Base-by-base conservation (phyloP, 2,329 filamentous ascomycete genomes). In the Pseudogymnoascus sp. region DNA sequence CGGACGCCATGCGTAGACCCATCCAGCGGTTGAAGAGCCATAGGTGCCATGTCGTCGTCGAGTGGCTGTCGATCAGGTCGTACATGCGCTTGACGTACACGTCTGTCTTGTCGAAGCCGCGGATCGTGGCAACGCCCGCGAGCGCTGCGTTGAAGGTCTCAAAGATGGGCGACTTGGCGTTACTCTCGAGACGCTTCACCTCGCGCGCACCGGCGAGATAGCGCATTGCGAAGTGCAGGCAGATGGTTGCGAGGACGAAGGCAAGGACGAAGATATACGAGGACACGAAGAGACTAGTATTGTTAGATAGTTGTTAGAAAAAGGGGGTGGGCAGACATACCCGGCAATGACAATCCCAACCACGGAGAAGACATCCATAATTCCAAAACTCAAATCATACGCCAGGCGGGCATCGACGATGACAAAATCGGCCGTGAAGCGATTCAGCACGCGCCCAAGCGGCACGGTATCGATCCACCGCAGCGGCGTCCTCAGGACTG, bases 401-500 rank as follows among this genome's bases (percentile, higher is more conserved):
- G 86, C 83, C 60, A 92, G 77, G 37, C 83, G 80, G 6, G 83
- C 86, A 74, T 93, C 90, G 59, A 93, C 83, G 42, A 86, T 81
- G 68, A 87, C 85, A 73, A 93, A 92, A 74, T 93, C 90, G 2
- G 87, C 80, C 0, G 89, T 91, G 72, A 93, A 91, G 1, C 90
- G 82, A 75, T 93, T 93, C 19, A 93, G 78, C 38, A 93, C 84
- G 53, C 90, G 83, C 1, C 90, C 90, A 1, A 91, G 79, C 0
- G 90, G 90, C 0, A 91, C 87, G 0, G 89, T 93, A 71, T 93
- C 90, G 38, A 93, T 80, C 88, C 89, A 92, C 65, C 89, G 80
- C n/a, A 93, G 78, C 1, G 88, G 89, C 5, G 89, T 86, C 17
- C 88, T 83, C 3, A 93, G 78, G 10, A 93, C 81, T 0, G 84